Base-by-base conservation (phyloP, 2,329 filamentous ascomycete genomes). In the Lachnum nothofagi region DNA sequence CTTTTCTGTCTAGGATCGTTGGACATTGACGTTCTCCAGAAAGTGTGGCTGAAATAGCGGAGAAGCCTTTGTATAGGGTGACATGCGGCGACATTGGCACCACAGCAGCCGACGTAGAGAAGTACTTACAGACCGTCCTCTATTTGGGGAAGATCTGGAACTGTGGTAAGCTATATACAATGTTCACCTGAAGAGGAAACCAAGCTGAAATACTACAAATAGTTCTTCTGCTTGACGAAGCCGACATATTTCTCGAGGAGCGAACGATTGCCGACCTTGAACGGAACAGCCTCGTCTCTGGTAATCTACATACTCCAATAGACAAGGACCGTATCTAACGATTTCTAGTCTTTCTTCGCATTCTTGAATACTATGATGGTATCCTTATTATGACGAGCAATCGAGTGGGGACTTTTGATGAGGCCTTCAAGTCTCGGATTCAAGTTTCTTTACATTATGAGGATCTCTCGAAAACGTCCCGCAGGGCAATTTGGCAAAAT, bases 51-150 rank as follows among this genome's bases (percentile, higher is more conserved):
- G 75, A 78, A 63, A 66, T 70, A 55, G 71, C 73, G 52, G 65
- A 67, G 38, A 69, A 70, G 33, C 77, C 76, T 1, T 67, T 79
- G 2, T 77, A 78, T 56, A 69, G 68, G 20, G 69, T 80, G 40
- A 71, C 70, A 52, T 84, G 84, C 0, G 86, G 86, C 24, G 86
- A 90, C 62, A 74, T 91, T 0, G 86, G 86, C 20, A 70, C 80
- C 1, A 77, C 83, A 46, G 77, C 82, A 0, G 73, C 76, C 50
- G 76, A 76, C 14, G 75, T 91, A 0, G 86, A 91, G 63, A 69
- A 60, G 33, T 61, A 64, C 41, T 46, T 62, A 2, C 41, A 60
- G 33, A 39, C 46, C 3, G 48, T 60, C 16, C 39, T 62, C 3
- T 23, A 47, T 27, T 46, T 58, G 2, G 57, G 51, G 3, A 56